Conservation (phyloP, 2,329 filamentous ascomycete genomes). For the Paraphaeosphaeria minitans region DNA sequence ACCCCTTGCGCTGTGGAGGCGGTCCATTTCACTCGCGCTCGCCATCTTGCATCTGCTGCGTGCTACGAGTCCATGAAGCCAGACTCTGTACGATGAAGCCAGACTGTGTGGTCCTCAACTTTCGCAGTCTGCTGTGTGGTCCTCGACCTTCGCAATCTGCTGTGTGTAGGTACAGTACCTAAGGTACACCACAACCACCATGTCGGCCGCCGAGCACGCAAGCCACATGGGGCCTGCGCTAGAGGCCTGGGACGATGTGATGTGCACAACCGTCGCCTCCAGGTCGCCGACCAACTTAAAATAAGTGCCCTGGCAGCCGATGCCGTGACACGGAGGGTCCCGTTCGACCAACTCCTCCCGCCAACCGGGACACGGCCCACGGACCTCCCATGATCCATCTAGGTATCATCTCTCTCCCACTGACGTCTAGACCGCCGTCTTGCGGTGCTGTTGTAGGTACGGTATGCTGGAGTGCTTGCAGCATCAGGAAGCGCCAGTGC, state of each 20-base stretch:
- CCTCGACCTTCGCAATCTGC: too few species aligned
- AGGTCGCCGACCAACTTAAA: constrained; percentile 11
- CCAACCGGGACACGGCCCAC: constrained; percentile 20
- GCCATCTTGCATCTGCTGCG: constrained; percentile 19
- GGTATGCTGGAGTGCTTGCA: not conserved
- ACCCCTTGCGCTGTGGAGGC: constrained; percentile 25
- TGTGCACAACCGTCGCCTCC: constrained; percentile 5
- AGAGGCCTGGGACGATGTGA: not conserved
- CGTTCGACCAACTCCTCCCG: constrained; percentile 21
- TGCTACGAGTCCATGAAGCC: not conserved
- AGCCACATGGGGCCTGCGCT: not conserved
- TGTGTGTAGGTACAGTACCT: too few species aligned
- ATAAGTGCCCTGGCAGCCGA: constrained; percentile 6
- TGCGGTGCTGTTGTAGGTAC: constrained; percentile 5
- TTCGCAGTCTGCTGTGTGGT: not conserved
- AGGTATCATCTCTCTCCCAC: constrained; percentile 15
- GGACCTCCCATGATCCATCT: too few species aligned
- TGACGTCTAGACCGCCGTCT: constrained; percentile 2
- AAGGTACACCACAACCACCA: not conserved
- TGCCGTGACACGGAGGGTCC: constrained; percentile 21
- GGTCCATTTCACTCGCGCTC: constrained; percentile 15
- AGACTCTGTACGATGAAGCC: too few species aligned
- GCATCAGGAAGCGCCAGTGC: too few species aligned
- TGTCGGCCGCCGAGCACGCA: not conserved
- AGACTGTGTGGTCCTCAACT: too few species aligned